Base-by-base conservation (phyloP, 2,329 filamentous ascomycete species). In the Cryphonectria parasitica region DNA sequence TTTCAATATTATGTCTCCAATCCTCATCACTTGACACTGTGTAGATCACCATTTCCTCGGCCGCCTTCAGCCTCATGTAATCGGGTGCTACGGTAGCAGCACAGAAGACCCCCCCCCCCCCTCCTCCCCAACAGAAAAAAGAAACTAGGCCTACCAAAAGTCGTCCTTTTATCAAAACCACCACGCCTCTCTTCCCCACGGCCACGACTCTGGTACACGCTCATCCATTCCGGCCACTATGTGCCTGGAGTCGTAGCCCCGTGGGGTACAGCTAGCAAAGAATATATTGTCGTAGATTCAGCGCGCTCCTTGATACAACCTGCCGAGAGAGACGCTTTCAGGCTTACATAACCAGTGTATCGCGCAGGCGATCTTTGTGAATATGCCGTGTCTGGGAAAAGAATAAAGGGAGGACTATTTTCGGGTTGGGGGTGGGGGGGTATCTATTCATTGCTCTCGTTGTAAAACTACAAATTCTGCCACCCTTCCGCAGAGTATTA, bases 11-110 rank as follows among this genome's bases (percentile, higher is more conserved):
- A 58, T 56, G n/a, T 7, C 13, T 25, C 52, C 52, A 28, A 39
- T 25, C 2, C 34, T 61, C 58, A n/a, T 39, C 58, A 39, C 56
- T 39, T 36, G 34, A n/a, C 22, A 19, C 34, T 39, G 58, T 39
- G 58, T 34, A 61, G 58, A 61, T 61, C 58, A 61, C 58, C 31
- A 39, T 39, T 28, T 25, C 36, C 39, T 64, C 39, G 39, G 31
- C 39, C 22, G n/a, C n/a, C 0, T 45, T 28, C n/a, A 64, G 36
- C 39, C 25, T 43, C 39, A 43, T 10, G 10, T 28, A 43, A n/a
- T 41, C 39, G 25, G 36, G 39, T 49, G 19, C 11, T 28, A n/a
- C 39, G n/a, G 15, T 11, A 63, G 7, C 61, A 41, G 22, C 19
- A 4, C 5, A n/a, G 4, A 39, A n/a, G 17, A 28, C 2, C 8